phyloP scores from a whole-genome alignment of 2,329 filamentous ascomycete genomes.

The Trematosphaeria pertusa region DNA sequence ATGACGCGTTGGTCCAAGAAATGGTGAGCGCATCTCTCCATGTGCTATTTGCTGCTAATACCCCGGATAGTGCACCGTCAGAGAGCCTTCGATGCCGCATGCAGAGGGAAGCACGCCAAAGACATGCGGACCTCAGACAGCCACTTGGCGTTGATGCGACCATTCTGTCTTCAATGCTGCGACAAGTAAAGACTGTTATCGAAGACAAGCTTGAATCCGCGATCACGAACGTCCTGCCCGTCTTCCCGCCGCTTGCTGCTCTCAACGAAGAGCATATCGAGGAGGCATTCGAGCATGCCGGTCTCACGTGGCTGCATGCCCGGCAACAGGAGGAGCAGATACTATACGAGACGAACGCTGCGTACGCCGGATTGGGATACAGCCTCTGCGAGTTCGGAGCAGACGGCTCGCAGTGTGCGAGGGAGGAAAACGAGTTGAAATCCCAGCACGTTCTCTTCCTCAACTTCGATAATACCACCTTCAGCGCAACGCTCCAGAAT shows the following conservation, averaged over 20 bases:
- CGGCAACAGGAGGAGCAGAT: slow-evolving; percentile 5
- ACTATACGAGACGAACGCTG: slow-evolving; percentile 27
- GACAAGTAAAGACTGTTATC: slow-evolving; percentile 20
- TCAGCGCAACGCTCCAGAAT: slow-evolving; percentile 26
- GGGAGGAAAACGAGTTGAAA: slow-evolving; percentile 11
- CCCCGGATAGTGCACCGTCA: no score
- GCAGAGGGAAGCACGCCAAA: no score
- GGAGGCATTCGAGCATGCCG: slow-evolving; percentile 23
- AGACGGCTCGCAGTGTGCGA: slow-evolving; percentile 7
- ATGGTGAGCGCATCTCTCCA: slow-evolving; percentile 10
- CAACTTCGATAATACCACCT: slow-evolving; percentile 35
- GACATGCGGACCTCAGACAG: slow-evolving; percentile 12
- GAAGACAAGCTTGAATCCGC: slow-evolving; percentile 19
- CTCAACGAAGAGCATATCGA: slow-evolving; percentile 22
- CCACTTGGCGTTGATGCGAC: slow-evolving; percentile 21
- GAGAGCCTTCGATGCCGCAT: no score
- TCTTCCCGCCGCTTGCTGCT: slow-evolving; percentile 19
- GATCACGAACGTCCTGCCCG: slow-evolving; percentile 23
- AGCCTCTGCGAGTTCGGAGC: slow-evolving; percentile 21
- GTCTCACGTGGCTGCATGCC: slow-evolving; percentile 9
- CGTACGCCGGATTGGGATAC: slow-evolving; percentile 25
- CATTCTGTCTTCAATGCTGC: slow-evolving; percentile 25
- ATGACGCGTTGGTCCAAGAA: slow-evolving; percentile 31
- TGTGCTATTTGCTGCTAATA: no score
- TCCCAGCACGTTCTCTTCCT: slow-evolving; percentile 30